Evolutionary conservation across 306 rosid species (phyloP).

Genomic region (Hylodesmum podocarpum): DNA sequence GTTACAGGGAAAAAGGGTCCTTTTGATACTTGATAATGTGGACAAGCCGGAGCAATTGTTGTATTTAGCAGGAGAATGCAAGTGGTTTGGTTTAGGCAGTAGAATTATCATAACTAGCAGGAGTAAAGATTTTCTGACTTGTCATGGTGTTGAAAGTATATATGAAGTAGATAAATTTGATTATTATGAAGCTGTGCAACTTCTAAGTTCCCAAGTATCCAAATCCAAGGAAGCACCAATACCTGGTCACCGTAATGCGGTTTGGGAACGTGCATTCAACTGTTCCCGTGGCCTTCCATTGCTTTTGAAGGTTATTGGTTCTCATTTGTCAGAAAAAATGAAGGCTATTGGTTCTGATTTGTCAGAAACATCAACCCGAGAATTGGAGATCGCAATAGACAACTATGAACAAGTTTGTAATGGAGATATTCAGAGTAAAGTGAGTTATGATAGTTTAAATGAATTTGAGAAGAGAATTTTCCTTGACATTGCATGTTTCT

Average conservation of each 20-base stretch:
- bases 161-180: neutral
- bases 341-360: neutral
- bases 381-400: neutral
- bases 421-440: neutral
- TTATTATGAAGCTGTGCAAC: neutral
- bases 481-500: slow-evolving; percentile 20
- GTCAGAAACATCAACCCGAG: neutral
- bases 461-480: neutral
- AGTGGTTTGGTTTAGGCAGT: slow-evolving; percentile 8
- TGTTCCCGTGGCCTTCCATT: slow-evolving; percentile 12
- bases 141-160: slow-evolving; percentile 10
- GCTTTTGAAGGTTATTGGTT: neutral
- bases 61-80: neutral
- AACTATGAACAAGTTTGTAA: neutral
- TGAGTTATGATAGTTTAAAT: slow-evolving; percentile 12
- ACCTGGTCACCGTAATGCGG: neutral
- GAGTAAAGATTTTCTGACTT: neutral
- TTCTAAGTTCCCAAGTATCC: neutral
- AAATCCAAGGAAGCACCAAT: neutral
- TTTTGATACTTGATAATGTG: slow-evolving; percentile 19
- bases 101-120: slow-evolving; percentile 5
- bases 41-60: slow-evolving; percentile 1
- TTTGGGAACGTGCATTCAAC: neutral
- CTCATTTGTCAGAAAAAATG: slow-evolving; percentile 11
- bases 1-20: neutral